Conservation (phyloP, 257 asterid genomes). For the Solanum gracilifrons region DNA sequence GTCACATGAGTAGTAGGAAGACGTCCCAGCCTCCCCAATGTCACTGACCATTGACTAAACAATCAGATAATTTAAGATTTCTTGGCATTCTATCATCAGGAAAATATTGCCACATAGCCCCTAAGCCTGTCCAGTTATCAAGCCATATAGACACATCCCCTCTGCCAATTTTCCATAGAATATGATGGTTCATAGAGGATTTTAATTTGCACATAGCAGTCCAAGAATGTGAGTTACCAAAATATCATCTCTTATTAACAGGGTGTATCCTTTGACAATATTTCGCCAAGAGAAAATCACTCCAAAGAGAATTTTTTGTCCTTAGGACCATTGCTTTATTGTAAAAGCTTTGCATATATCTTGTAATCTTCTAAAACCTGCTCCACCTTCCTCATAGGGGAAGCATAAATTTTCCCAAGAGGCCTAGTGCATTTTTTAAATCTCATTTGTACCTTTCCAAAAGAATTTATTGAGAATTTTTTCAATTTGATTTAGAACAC, state of each 20-base stretch:
- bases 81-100: no score
- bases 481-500: background rate
- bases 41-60: no score
- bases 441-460: no score
- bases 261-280: background rate
- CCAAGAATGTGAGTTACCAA: background rate
- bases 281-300: background rate
- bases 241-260: background rate
- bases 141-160: no score
- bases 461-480: no score
- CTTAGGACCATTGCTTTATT: background rate
- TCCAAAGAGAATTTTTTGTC: background rate
- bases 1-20: no score
- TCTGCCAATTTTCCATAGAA: background rate
- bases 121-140: no score
- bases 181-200: background rate
- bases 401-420: background rate
- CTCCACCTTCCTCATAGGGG: background rate
- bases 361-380: background rate
- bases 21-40: no score
- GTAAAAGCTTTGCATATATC: background rate
- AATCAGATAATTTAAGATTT: no score
- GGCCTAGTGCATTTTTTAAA: fast-evolving
- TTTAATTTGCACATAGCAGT: background rate
- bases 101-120: no score